Percentiles rank a stretch among this genome's conserved stretches.
phyloP scores from a whole-genome alignment of 148 eudicot species.

The Fagopyrum homotropicum region DNA sequence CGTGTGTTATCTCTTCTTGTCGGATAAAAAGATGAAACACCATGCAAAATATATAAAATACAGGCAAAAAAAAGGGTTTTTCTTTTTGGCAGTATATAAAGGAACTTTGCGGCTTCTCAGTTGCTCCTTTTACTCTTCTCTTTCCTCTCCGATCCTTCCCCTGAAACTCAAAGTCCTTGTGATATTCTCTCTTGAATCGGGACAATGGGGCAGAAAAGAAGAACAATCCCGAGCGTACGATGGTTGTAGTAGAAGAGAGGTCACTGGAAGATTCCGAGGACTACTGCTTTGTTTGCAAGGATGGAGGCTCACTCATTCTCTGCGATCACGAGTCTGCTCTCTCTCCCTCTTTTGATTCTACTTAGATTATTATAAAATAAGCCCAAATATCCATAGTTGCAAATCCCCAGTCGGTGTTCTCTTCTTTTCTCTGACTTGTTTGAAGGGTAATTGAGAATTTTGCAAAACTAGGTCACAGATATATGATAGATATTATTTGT shows the following conservation, averaged over 20 bases:
- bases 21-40: too few relatives aligned
- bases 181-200: neutral
- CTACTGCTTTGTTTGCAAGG: slow-evolving; percentile 73
- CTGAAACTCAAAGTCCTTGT: neutral
- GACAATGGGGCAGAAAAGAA: slow-evolving; percentile 11
- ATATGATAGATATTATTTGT: too few relatives aligned
- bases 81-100: too few relatives aligned
- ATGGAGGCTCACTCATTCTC: slow-evolving; percentile 60
- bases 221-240: slow-evolving; percentile 4
- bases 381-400: neutral
- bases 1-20: too few relatives aligned
- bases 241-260: neutral
- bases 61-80: too few relatives aligned
- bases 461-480: neutral
- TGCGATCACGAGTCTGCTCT: slow-evolving; percentile 55
- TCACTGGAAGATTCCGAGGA: slow-evolving; percentile 39
- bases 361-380: neutral
- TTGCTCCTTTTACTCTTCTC: neutral
- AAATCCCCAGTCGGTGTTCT: neutral
- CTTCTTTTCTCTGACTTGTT: slow-evolving; percentile 4
- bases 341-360: neutral
- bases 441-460: neutral
- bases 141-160: neutral
- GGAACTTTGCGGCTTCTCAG: too few relatives aligned
- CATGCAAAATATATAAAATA: too few relatives aligned